Evolutionary conservation across 2,329 filamentous ascomycete species (phyloP).

Genomic region (Pseudogymnoascus sp.): DNA sequence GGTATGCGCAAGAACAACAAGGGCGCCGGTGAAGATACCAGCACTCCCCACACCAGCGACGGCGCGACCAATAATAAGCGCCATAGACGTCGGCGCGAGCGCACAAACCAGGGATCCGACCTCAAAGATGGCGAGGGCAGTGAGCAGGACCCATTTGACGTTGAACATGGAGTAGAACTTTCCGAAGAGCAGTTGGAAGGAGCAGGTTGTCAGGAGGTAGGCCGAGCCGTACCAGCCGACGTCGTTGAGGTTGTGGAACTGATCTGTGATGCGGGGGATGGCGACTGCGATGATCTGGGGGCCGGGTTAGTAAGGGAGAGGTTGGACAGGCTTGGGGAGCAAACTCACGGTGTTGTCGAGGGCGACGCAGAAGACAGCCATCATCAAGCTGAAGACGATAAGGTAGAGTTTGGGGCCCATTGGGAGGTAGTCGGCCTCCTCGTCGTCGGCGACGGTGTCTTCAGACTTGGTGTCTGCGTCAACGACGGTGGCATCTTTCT

Average conservation of each 20-base stretch:
- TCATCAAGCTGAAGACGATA: slow-evolving; percentile 35
- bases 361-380: slow-evolving; percentile 38
- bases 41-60: slow-evolving; percentile 25
- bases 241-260: slow-evolving; percentile 19
- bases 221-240: slow-evolving; percentile 32
- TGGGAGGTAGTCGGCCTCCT: not conserved
- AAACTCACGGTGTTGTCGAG: slow-evolving; percentile 29
- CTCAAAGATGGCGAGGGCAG: slow-evolving; percentile 25
- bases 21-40: slow-evolving; percentile 25
- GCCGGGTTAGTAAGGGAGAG: slow-evolving; percentile 19
- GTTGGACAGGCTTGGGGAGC: not conserved
- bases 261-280: slow-evolving; percentile 18
- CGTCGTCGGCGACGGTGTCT: not conserved
- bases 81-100: slow-evolving; percentile 21
- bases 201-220: slow-evolving; percentile 27
- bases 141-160: slow-evolving; percentile 22
- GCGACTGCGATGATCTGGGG: slow-evolving; percentile 11
- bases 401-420: slow-evolving; percentile 20
- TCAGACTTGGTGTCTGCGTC: not conserved
- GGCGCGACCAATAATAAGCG: slow-evolving; percentile 27
- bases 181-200: slow-evolving; percentile 19
- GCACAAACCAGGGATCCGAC: slow-evolving; percentile 26
- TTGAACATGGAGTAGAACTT: slow-evolving; percentile 25
- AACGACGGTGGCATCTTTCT: not conserved
- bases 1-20: slow-evolving; percentile 22